phyloP scores from a whole-genome alignment of 441 rosid genomes.

The Aquilaria agallochum region DNA sequence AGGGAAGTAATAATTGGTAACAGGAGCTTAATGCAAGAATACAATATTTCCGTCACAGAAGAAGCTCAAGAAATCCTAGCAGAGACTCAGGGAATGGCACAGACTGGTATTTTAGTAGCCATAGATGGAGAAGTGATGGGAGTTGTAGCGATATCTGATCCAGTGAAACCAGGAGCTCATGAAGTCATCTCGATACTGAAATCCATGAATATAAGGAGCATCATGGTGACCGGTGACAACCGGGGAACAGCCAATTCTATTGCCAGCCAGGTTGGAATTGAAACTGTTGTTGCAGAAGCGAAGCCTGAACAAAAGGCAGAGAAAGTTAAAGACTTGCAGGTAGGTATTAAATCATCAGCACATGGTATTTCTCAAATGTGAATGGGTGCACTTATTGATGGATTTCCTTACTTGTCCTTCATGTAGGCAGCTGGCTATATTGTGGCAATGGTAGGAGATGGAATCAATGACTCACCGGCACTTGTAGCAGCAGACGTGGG shows the following conservation, averaged over 20 bases:
- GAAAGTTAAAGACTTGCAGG: constrained; percentile 83
- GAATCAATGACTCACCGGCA: constrained; percentile 90
- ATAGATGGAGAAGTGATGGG: constrained; percentile 59
- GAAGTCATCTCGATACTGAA: constrained; percentile 78
- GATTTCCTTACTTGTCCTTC: not conserved
- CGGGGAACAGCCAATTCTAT: constrained; percentile 94
- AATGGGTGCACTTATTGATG: not conserved
- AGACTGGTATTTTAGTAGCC: constrained; percentile 74
- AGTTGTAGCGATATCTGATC: constrained; percentile 76
- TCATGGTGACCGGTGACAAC: constrained; percentile 93
- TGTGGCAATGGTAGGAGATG: constrained; percentile 97
- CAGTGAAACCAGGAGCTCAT: constrained; percentile 59
- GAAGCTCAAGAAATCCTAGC: constrained; percentile 71
- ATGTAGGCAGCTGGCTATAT: constrained; percentile 53
- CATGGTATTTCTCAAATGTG: not conserved
- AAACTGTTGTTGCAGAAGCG: constrained; percentile 78
- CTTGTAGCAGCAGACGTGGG: constrained; percentile 91
- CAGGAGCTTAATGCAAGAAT: constrained; percentile 58
- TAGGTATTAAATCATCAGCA: constrained; percentile 5
- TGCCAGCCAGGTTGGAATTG: constrained; percentile 75
- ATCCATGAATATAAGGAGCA: constrained; percentile 72
- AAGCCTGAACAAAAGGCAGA: constrained; percentile 90
- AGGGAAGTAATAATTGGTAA: constrained; percentile 72
- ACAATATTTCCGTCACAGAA: constrained; percentile 35
- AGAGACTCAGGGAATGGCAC: constrained; percentile 74